Evolutionary conservation across 1,139 yeast genomes (phyloP), one percentile per base, ranked within the genome.

Genomic region (Pichia sp.): DNA sequence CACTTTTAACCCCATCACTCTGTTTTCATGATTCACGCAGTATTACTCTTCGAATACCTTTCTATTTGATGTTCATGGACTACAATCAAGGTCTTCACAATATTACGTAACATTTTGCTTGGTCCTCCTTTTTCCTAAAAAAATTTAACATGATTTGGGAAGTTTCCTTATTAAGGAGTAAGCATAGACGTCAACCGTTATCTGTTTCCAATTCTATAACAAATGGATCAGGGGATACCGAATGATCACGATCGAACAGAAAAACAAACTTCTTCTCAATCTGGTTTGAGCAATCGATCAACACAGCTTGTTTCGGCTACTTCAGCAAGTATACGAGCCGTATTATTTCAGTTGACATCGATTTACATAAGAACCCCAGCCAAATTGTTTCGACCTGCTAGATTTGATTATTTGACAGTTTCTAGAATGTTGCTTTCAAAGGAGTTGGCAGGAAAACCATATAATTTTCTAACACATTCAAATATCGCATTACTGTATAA

Each of bases 321-420:
- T 9, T 81, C 95, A 0, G 95, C 95, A 0, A 87, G 95, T 46
- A 77, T 86, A 7, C 69, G 97, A 41, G 95, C 96, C 0, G 55
- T 87, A 36, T 71, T 85, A n/a, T 79, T 84, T 49, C 96, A 90
- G 64, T 53, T 88, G 39, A 83, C 87, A 42, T 69, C 92, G 0
- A 67, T 90, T 38, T 90, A 88, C 59, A 64, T 88, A 39, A 71
- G 97, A 46, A 85, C 95, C 0, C 80, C 90, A 0, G 84, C 87
- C 42, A 90, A 90, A 64, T 70, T 90, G 29, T 90, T 90, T 60
- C 71, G 95, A 35, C 97, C 97, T 2, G 82, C 95, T 5, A 68
- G 97, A 43, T 85, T 90, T 50, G 97, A 90, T 62, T 87, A 85
- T 57, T 67, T 86, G 59, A 83, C 85, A 7, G 75, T 80, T 45